Conservation (phyloP, 75 land plant genomes). For the Pinus albicaulis region DNA sequence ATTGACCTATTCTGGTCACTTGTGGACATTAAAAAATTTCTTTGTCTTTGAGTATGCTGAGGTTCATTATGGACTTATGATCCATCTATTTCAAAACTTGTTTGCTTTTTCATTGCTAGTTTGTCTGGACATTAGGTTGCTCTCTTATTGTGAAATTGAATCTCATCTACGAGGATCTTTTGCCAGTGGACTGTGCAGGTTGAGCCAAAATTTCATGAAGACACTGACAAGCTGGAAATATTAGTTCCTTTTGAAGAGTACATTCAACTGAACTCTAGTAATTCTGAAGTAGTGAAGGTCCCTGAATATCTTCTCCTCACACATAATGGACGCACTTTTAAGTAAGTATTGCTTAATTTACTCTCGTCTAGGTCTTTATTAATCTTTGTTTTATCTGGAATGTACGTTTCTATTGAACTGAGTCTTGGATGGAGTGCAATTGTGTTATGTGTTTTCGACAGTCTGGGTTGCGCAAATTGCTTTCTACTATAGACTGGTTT, state of each 20-base stretch:
- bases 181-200: constrained; percentile 88
- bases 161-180: neutral
- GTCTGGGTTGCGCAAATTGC: neutral
- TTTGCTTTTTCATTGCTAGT: neutral
- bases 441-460: neutral
- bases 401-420: neutral
- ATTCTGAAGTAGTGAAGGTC: constrained; percentile 48
- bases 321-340: constrained; percentile 89
- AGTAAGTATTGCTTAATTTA: constrained; percentile 44
- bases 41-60: neutral
- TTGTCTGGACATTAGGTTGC: neutral
- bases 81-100: neutral
- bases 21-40: too few relatives aligned
- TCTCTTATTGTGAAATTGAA: neutral
- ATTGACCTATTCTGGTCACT: too few relatives aligned
- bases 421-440: neutral
- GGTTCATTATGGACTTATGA: neutral
- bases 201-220: constrained; percentile 91
- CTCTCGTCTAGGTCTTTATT: neutral
- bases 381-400: neutral
- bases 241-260: constrained; percentile 95
- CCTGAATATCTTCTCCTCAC: constrained; percentile 95
- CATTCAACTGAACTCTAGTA: constrained; percentile 65
- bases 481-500: too few relatives aligned
- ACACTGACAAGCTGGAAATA: constrained; percentile 72